Conservation (phyloP, 345 rosid genomes). For the Barbarea vulgaris region DNA sequence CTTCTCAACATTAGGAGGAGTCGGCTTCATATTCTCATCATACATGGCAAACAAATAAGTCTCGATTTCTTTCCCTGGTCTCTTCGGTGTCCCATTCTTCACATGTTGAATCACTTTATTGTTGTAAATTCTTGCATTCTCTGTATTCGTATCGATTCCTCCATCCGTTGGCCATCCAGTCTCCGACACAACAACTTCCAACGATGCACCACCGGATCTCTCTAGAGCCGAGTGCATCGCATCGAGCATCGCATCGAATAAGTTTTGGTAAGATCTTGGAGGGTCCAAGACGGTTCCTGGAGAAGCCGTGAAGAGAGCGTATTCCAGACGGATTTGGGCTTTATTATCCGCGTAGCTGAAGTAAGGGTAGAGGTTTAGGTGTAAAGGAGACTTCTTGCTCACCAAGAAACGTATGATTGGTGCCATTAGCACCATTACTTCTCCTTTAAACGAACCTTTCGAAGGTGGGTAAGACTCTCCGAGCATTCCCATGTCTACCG, state of each 20-base stretch:
- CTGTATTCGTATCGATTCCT: conserved; percentile 16
- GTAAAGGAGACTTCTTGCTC: conserved; percentile 46
- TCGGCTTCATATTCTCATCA: conserved; percentile 37
- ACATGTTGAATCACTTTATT: conserved; percentile 45
- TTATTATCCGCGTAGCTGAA: conserved; percentile 33
- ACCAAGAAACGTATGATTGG: conserved; percentile 48
- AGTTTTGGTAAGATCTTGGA: conserved; percentile 35
- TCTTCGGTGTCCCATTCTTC: conserved; percentile 45
- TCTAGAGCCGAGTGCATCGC: conserved; percentile 43
- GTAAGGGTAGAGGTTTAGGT: conserved; percentile 53
- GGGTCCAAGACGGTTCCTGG: conserved; percentile 32
- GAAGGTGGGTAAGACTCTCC: conserved; percentile 52
- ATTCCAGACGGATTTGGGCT: conserved; percentile 34
- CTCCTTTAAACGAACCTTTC: conserved; percentile 38
- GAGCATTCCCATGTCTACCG: conserved; percentile 37
- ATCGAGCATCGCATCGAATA: conserved; percentile 42
- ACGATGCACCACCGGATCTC: conserved; percentile 40
- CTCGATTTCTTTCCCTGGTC: conserved; percentile 42
- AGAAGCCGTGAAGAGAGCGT: conserved; percentile 46
- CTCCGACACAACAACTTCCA: conserved; percentile 46
- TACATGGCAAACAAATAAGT: conserved; percentile 52
- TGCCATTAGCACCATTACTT: conserved; percentile 32
- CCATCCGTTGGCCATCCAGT: conserved; percentile 49
- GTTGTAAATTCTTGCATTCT: conserved; percentile 43
- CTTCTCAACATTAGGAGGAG: conserved; percentile 25